Percentiles rank a stretch among this genome's conserved stretches.
These are phyloP conservation scores for Platanus orientalis DNA, from an alignment of 164 flowering plant genomes.

Conservation along the genomic window DNA sequence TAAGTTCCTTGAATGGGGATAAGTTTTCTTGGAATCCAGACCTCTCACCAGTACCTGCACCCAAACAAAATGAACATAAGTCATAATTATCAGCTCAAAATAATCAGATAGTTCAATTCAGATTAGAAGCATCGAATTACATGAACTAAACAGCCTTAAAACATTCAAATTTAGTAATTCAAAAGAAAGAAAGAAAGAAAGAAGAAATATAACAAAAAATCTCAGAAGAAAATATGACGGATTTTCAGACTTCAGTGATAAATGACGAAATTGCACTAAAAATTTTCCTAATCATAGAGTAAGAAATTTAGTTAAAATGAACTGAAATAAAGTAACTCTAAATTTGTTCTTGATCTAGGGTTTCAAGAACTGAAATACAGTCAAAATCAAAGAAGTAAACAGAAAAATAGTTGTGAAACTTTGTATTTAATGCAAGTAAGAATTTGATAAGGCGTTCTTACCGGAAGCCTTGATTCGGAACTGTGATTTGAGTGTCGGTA, in stretches of 20 bases:
- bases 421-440: background rate
- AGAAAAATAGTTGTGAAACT: background rate
- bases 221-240: background rate
- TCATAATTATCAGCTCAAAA: too few relatives aligned
- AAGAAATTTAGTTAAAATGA: background rate
- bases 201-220: background rate
- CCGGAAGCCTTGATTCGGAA: conserved; percentile 37
- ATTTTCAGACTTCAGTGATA: background rate
- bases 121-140: too few relatives aligned
- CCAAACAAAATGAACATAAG: background rate
- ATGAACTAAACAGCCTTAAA: too few relatives aligned
- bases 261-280: background rate
- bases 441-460: conserved; percentile 10
- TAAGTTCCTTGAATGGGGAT: conserved; percentile 36
- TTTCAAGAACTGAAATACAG: background rate
- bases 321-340: background rate
- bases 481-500: conserved; percentile 14
- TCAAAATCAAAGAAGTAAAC: background rate
- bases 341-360: background rate
- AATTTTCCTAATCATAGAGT: background rate
- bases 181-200: too few relatives aligned
- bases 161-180: too few relatives aligned
- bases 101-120: too few relatives aligned
- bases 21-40: conserved; percentile 19
- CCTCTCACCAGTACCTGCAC: conserved; percentile 24